Evolutionary conservation across 352 stramenopile species (phyloP).

Genomic region (Phytophthora fragariae): DNA sequence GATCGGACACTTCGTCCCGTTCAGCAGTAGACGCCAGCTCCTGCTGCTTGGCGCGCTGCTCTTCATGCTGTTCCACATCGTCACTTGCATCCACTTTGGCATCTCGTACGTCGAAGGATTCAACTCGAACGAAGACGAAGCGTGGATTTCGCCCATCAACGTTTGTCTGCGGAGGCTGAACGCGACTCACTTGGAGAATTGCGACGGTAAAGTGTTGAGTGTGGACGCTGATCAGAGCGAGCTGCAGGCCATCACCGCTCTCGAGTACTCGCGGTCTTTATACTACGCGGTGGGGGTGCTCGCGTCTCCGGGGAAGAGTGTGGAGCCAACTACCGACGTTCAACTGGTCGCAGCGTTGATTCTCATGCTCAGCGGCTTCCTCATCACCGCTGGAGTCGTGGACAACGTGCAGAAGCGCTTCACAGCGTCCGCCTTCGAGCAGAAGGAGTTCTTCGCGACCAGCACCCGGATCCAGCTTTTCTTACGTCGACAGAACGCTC

Average conservation of each 20-base stretch:
- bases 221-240: conserved; percentile 15
- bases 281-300: conserved; percentile 56
- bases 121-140: conserved; percentile 35
- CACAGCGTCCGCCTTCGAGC: conserved; percentile 60
- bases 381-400: conserved; percentile 55
- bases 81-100: conserved; percentile 53
- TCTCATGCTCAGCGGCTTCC: conserved; percentile 58
- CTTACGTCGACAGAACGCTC: conserved; percentile 55
- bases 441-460: conserved; percentile 65
- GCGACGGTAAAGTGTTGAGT: conserved; percentile 11
- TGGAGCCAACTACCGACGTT: conserved; percentile 48
- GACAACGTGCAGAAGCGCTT: conserved; percentile 66
- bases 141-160: conserved; percentile 41
- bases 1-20: conserved; percentile 51
- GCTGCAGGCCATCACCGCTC: conserved; percentile 16
- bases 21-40: conserved; percentile 54
- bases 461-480: conserved; percentile 66
- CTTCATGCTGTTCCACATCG: conserved; percentile 65
- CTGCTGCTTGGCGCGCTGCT: conserved; percentile 48
- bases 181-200: conserved; percentile 23
- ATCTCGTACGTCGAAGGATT: conserved; percentile 52
- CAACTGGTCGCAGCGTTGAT: conserved; percentile 48
- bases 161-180: conserved; percentile 37
- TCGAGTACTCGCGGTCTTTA: conserved; percentile 50
- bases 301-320: conserved; percentile 49